Percentiles rank a stretch among this genome's conserved stretches.
phyloP scores from a whole-genome alignment of 1,139 yeast genomes.

The Kazachstania sp. region DNA sequence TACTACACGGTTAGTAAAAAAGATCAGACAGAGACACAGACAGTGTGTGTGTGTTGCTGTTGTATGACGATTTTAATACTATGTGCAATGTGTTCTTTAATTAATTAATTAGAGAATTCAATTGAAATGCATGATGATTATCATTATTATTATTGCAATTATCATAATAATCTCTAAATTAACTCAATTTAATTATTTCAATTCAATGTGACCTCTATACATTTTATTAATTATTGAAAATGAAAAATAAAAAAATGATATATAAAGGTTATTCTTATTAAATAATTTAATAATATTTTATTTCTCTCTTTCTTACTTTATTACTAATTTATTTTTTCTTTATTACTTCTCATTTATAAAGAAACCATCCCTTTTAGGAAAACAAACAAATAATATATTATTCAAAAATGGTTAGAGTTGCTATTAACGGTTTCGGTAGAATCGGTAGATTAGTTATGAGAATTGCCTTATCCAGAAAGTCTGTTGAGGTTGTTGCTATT shows the following conservation, averaged over 20 bases:
- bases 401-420: conserved; percentile 46
- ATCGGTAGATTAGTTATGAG: conserved; percentile 76
- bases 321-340: not conserved
- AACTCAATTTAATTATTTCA: no score
- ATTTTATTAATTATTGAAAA: no score
- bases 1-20: no score
- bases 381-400: conserved; percentile 11
- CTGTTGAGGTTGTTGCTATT: conserved; percentile 68
- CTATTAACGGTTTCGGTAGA: conserved; percentile 90
- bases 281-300: not conserved
- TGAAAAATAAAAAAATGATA: not conserved
- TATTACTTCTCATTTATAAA: conserved; percentile 20
- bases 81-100: no score
- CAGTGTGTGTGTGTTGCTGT: no score
- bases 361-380: not conserved
- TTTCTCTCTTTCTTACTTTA: not conserved
- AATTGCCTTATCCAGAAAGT: conserved; percentile 62
- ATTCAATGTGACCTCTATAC: no score
- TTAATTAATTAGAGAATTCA: no score
- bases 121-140: no score
- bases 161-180: no score
- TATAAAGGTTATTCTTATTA: conserved; percentile 1
- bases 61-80: no score
- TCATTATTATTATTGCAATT: no score
- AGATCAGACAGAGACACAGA: no score